These are phyloP conservation scores for Paramecium bursaria DNA, from an alignment of 73 alveolate genomes.

Conservation along the genomic window DNA sequence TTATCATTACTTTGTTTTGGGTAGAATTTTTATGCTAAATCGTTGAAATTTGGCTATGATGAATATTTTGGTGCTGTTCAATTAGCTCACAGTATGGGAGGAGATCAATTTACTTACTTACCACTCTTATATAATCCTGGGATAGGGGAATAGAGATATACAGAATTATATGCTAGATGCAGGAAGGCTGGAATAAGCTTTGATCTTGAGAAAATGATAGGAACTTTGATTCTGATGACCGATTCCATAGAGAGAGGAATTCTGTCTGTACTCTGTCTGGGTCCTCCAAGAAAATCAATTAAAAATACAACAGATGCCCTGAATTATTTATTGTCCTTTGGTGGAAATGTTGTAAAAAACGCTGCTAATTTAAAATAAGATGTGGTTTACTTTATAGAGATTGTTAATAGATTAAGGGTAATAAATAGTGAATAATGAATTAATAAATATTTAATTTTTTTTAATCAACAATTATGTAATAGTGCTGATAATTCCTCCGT, in stretches of 20 bases:
- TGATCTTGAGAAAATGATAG: slow-evolving; percentile 36
- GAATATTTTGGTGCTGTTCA: slow-evolving; percentile 15
- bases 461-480: slow-evolving; percentile 12
- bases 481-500: slow-evolving; percentile 25
- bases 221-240: slow-evolving; percentile 23
- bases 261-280: slow-evolving; percentile 18
- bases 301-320: slow-evolving; percentile 35
- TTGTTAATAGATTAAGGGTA: slow-evolving; percentile 44
- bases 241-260: slow-evolving; percentile 44
- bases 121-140: slow-evolving; percentile 55
- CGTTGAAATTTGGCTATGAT: slow-evolving; percentile 38
- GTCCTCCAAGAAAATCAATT: slow-evolving; percentile 49
- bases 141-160: slow-evolving; percentile 47
- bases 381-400: slow-evolving; percentile 27
- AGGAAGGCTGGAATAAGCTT: slow-evolving; percentile 42
- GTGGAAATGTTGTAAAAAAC: slow-evolving; percentile 5
- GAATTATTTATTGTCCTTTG: slow-evolving; percentile 33
- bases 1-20: background rate
- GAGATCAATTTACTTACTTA: slow-evolving; percentile 13
- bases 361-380: slow-evolving; percentile 6
- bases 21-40: slow-evolving; percentile 28
- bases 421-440: slow-evolving; percentile 57
- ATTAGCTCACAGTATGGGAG: slow-evolving; percentile 13
- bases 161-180: slow-evolving; percentile 27
- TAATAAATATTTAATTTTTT: no score